Conservation (phyloP, 208 protist genomes). For the Tetramitus jugosus region DNA sequence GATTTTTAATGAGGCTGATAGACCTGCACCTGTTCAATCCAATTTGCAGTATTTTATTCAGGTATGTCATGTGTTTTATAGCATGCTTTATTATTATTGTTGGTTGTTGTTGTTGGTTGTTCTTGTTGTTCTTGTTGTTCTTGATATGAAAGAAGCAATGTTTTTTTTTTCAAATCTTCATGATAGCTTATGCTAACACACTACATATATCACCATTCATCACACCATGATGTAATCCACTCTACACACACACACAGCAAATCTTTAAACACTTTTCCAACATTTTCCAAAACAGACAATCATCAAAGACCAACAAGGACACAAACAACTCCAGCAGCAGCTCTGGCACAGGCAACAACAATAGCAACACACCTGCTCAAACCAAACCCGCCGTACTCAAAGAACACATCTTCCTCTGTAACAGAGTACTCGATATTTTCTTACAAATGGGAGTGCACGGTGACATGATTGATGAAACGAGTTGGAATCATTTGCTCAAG, state of each 20-base stretch:
- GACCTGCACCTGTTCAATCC: background rate
- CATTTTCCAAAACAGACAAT: slow-evolving; percentile 10
- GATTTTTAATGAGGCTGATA: slow-evolving; percentile 10
- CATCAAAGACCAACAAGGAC: no score
- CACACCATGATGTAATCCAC: no score
- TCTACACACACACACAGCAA: background rate
- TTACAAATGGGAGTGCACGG: slow-evolving; percentile 15
- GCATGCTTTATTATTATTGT: background rate
- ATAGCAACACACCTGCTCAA: background rate
- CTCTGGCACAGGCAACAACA: no score
- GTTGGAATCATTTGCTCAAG: slow-evolving; percentile 25
- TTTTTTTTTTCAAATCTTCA: no score
- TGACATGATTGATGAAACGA: slow-evolving; percentile 3
- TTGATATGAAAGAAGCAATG: no score
- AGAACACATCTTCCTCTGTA: slow-evolving; percentile 19
- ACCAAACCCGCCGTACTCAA: background rate
- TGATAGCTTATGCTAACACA: no score
- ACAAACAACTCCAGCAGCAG: no score
- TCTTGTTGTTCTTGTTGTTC: no score
- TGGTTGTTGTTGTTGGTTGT: no score
- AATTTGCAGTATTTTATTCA: slow-evolving; percentile 18
- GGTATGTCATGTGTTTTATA: background rate
- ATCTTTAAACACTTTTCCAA: slow-evolving; percentile 25
- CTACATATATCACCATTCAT: no score
- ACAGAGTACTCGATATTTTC: slow-evolving; percentile 25